These are phyloP conservation scores for Parascedosporium putredinis DNA, from an alignment of 2,329 filamentous ascomycete genomes.

Conservation along the genomic window DNA sequence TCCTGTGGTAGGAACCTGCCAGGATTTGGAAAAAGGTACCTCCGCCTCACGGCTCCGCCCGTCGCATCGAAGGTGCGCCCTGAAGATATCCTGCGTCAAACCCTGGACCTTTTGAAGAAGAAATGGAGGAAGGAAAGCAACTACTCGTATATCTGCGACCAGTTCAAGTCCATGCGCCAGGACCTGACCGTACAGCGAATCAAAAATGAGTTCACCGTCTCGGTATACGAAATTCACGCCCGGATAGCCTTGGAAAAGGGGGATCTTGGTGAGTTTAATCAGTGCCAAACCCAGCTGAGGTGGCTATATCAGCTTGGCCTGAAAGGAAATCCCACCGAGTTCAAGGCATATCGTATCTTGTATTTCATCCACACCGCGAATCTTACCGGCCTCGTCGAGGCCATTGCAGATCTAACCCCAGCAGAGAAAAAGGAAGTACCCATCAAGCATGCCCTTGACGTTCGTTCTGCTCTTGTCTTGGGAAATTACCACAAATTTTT, in stretches of 20 bases:
- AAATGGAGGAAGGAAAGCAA: conserved; percentile 93
- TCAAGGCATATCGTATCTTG: conserved; percentile 98
- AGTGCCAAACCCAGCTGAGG: conserved; percentile 96
- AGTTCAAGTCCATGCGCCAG: conserved; percentile 97
- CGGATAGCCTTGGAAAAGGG: conserved; percentile 96
- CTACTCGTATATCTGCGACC: conserved; percentile 96
- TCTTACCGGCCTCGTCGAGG: conserved; percentile 94
- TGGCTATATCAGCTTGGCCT: conserved; percentile 80
- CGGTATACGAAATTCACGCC: conserved; percentile 94
- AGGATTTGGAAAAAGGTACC: conserved; percentile 86
- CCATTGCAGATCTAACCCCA: conserved; percentile 95
- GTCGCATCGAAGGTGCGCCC: conserved; percentile 84
- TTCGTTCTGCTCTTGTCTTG: conserved; percentile 82
- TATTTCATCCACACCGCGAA: conserved; percentile 99
- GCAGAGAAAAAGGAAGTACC: conserved; percentile 81
- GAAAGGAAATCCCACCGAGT: conserved; percentile 85
- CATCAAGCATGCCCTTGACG: conserved; percentile 83
- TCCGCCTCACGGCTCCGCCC: conserved; percentile 83
- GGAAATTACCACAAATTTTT: conserved; percentile 98
- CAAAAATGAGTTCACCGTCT: conserved; percentile 92
- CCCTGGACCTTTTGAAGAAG: conserved; percentile 78
- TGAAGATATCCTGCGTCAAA: conserved; percentile 66
- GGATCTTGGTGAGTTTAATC: conserved; percentile 99
- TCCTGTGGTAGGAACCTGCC: conserved; percentile 77
- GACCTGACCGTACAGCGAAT: conserved; percentile 97